Conservation (phyloP, 352 stramenopile species). For the Paralagenidium karlingii region DNA sequence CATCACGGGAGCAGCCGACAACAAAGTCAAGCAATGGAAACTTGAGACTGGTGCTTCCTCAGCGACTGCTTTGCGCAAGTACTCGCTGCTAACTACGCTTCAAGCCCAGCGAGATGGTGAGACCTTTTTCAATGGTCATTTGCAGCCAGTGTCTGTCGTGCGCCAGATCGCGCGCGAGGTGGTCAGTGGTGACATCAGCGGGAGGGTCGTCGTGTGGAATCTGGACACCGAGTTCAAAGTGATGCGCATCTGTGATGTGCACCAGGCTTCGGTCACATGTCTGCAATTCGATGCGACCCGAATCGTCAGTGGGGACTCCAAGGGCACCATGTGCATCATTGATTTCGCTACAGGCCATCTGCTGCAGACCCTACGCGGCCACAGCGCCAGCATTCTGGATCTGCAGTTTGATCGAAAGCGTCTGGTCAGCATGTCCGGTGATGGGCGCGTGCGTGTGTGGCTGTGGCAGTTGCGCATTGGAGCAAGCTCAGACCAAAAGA, state of each 20-base stretch:
- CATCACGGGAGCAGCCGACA: conserved; percentile 40
- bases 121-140: conserved; percentile 37
- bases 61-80: conserved; percentile 15
- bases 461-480: conserved; percentile 47
- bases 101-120: conserved; percentile 21
- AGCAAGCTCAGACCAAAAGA: conserved; percentile 26
- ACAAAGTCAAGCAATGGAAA: conserved; percentile 56
- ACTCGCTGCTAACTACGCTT: conserved; percentile 18
- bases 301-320: conserved; percentile 40
- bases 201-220: conserved; percentile 56
- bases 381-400: conserved; percentile 32
- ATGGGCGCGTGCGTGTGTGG: conserved; percentile 45
- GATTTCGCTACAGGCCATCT: conserved; percentile 62
- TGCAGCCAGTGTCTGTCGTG: conserved; percentile 37
- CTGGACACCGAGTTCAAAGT: conserved; percentile 42
- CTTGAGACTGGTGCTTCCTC: conserved; percentile 13
- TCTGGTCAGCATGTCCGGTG: conserved; percentile 47
- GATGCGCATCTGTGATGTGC: conserved; percentile 40
- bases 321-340: conserved; percentile 47
- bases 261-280: conserved; percentile 38
- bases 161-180: conserved; percentile 53
- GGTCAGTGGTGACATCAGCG: conserved; percentile 50
- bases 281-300: conserved; percentile 68
- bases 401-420: conserved; percentile 61
- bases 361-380: conserved; percentile 46